These are phyloP conservation scores for Vitis amurensis DNA, from an alignment of 164 flowering plant species.

Conservation along the genomic window DNA sequence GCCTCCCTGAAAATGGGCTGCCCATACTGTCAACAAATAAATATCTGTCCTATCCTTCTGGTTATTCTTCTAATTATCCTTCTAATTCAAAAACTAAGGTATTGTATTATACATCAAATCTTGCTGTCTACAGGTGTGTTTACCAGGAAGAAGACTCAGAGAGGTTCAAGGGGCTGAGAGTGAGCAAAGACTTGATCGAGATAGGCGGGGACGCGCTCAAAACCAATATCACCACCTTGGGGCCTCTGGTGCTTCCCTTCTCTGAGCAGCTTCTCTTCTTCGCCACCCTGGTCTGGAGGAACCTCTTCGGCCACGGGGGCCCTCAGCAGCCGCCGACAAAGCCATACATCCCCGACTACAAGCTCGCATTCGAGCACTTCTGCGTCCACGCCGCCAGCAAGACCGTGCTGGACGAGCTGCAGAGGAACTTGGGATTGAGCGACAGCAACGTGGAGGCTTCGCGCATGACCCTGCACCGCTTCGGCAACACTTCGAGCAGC, in stretches of 20 bases:
- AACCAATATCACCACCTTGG: conserved; percentile 90
- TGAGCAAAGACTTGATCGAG: conserved; percentile 71
- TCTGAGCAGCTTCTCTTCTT: conserved; percentile 91
- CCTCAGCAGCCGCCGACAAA: conserved; percentile 19
- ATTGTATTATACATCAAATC: too few relatives aligned
- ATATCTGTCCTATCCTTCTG: too few relatives aligned
- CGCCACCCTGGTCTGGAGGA: conserved; percentile 43
- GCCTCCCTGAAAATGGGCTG: too few relatives aligned
- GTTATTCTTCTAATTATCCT: too few relatives aligned
- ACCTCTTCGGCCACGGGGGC: conserved; percentile 32
- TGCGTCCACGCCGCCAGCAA: conserved; percentile 90
- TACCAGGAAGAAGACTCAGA: conserved; percentile 88
- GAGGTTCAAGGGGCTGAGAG: conserved; percentile 56
- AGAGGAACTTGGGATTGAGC: conserved; percentile 76
- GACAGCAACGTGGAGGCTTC: conserved; percentile 84
- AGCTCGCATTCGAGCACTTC: conserved; percentile 95
- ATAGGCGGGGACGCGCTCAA: conserved; percentile 90
- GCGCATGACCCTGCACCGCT: conserved; percentile 75
- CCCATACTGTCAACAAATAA: too few relatives aligned
- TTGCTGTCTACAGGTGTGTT: conserved; percentile 44
- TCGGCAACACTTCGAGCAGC: conserved; percentile 95
- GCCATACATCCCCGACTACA: conserved; percentile 93
- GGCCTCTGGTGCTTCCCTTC: conserved; percentile 85
- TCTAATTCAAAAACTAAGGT: too few relatives aligned
- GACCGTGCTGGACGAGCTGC: conserved; percentile 73